phyloP scores from a whole-genome alignment of 192 early-diverging fungal species.

The Pilaira anomala region DNA sequence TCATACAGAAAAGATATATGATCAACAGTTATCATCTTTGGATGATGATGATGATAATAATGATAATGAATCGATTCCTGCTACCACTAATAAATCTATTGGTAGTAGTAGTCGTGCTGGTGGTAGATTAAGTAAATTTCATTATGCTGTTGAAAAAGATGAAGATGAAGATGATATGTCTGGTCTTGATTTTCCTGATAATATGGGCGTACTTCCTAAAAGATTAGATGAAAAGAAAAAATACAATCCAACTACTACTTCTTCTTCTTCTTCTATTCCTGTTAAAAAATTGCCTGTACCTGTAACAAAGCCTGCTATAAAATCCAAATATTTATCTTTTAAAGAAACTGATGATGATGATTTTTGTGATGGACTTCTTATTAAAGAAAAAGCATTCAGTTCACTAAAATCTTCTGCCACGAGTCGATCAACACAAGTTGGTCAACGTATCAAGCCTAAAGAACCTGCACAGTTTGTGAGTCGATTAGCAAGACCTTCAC shows the following conservation, averaged over 20 bases:
- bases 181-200: neutral
- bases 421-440: neutral
- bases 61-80: neutral
- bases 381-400: neutral
- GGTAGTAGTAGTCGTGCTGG: neutral
- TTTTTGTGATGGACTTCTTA: constrained; percentile 6
- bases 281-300: no score
- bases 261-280: neutral
- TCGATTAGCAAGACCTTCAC: neutral
- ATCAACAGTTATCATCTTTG: neutral
- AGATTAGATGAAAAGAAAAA: neutral
- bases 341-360: constrained; percentile 10
- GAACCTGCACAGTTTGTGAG: neutral
- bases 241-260: neutral
- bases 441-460: neutral
- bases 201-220: neutral
- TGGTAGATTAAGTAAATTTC: neutral
- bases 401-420: neutral
- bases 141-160: neutral
- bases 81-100: neutral
- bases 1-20: neutral
- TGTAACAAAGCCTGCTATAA: no score
- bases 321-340: neutral
- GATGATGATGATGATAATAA: neutral
- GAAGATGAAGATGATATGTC: constrained; percentile 2